Conservation (phyloP, 2,329 filamentous ascomycete genomes). For the Sclerotinia subarctica region DNA sequence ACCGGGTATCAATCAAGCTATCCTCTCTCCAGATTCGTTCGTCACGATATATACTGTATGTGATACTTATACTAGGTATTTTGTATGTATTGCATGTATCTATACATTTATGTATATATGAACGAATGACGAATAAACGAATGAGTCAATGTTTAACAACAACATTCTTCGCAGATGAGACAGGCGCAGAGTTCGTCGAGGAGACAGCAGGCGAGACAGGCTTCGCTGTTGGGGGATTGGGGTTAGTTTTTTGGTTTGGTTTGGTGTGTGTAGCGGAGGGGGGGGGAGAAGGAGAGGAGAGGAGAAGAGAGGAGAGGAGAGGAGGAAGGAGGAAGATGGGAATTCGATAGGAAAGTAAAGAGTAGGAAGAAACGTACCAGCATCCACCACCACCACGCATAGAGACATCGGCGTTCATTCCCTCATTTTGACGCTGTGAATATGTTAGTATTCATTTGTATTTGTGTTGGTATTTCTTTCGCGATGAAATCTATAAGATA, state of each 20-base stretch:
- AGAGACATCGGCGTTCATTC: slow-evolving; percentile 13
- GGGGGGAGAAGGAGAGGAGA: too few relatives aligned
- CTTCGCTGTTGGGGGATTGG: background rate
- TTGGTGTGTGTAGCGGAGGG: too few relatives aligned
- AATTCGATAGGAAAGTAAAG: background rate
- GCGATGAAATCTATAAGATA: too few relatives aligned
- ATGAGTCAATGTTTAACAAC: background rate
- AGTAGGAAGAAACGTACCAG: slow-evolving; percentile 1
- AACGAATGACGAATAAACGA: too few relatives aligned
- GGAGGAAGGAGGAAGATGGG: too few relatives aligned
- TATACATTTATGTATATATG: background rate
- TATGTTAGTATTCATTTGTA: background rate
- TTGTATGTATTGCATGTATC: too few relatives aligned
- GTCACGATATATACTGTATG: background rate
- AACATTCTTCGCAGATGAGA: slow-evolving; percentile 18
- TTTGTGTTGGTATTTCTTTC: background rate
- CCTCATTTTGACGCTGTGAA: slow-evolving; percentile 17
- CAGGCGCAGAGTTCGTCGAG: slow-evolving; percentile 15
- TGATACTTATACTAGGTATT: too few relatives aligned
- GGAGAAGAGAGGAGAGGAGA: background rate
- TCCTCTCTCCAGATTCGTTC: background rate
- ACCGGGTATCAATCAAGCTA: slow-evolving; percentile 1
- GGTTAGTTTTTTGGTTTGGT: background rate
- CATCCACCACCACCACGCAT: slow-evolving; percentile 19
- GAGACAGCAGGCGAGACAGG: slow-evolving; percentile 20